phyloP scores from a whole-genome alignment of 148 eudicot species.

The Gaultheria prostrata region DNA sequence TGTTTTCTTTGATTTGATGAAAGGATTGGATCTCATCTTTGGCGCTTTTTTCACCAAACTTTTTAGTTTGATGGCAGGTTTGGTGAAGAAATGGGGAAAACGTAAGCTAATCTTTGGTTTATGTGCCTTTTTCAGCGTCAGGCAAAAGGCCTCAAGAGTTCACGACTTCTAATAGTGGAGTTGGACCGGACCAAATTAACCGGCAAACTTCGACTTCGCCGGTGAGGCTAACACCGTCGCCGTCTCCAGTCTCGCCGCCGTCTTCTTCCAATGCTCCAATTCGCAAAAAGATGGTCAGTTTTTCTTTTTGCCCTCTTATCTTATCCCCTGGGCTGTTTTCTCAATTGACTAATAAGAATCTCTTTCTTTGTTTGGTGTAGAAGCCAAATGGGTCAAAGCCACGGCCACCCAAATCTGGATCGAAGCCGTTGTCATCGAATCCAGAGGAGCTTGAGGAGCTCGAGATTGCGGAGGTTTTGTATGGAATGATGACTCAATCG shows the following conservation, averaged over 20 bases:
- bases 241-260: conserved; percentile 72
- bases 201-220: conserved; percentile 3
- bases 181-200: neutral
- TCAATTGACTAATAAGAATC: conserved; percentile 6
- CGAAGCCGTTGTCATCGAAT: conserved; percentile 57
- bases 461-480: conserved; percentile 90
- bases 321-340: neutral
- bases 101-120: neutral
- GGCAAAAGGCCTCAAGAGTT: conserved; percentile 75
- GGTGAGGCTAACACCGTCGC: conserved; percentile 21
- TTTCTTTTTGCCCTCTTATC: neutral
- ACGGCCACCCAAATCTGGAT: conserved; percentile 60
- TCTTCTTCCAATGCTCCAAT: conserved; percentile 64
- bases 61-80: neutral
- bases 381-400: conserved; percentile 59
- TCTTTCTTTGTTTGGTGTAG: conserved; percentile 35
- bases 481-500: conserved; percentile 80
- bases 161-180: conserved; percentile 38
- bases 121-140: conserved; percentile 41
- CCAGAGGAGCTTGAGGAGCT: conserved; percentile 97
- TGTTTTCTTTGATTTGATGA: neutral
- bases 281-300: conserved; percentile 75
- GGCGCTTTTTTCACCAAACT: neutral
- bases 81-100: neutral
- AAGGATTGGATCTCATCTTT: neutral